Evolutionary conservation across 2,329 filamentous ascomycete species (phyloP), one percentile per base, ranked within the genome.

Genomic region (Colletotrichum limetticola): DNA sequence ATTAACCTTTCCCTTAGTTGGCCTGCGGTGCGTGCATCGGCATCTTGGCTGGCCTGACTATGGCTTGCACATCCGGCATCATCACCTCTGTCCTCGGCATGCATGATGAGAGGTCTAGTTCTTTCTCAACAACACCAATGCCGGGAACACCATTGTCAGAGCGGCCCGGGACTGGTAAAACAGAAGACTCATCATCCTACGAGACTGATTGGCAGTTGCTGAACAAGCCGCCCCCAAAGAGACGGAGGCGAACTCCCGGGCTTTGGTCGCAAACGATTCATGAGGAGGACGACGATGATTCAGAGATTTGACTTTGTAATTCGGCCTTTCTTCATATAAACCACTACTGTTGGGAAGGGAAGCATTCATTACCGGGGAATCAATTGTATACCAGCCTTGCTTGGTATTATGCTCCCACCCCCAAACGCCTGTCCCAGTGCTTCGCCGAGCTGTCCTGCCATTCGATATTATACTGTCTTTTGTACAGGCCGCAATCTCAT

Each of bases 221-320:
- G 5, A 82, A 83, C 59, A 78, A 80, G 42, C 77, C 80, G 14
- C 78, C 80, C n/a, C 79, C 80, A 5, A 80, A 80, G 30, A 80
- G 84, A 11, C 81, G 85, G 67, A 82, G 83, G 64, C 81, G 84
- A 60, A 82, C 83, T 5, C 82, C 85, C 63, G 88, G 88, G 1
- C 79, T 94, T 22, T 82, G 93, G 56, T 86, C 88, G 32, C 90
- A 93, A 78, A 93, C 91, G 0, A 94, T 95, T 74, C 87, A 92
- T 70, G 93, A 94, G 80, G 91, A 93, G 79, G 93, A 94, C 79
- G 91, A 92, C 64, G 92, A 93, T 79, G 86, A 86, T 76, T 90
- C 87, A 26, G 87, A 87, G 53, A 65, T 76, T 58, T 80, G 64
- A 77, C n/a, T 9, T 19, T 28, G 37, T 59, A 22, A 28, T 55